These are phyloP conservation scores for Talaromyces liani DNA, from an alignment of 495 filamentous ascomycete species.

Conservation along the genomic window DNA sequence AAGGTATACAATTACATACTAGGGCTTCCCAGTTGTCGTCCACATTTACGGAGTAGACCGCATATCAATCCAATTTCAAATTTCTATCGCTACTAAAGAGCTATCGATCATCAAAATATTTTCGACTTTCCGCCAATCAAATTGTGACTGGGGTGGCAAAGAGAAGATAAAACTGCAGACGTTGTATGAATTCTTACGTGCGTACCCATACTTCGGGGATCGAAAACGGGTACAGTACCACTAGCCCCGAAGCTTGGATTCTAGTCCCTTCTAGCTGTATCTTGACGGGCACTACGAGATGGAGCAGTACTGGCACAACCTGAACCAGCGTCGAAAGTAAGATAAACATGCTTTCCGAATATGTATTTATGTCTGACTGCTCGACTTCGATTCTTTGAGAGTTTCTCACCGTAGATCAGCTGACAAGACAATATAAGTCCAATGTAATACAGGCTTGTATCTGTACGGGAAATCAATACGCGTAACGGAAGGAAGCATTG, in stretches of 20 bases:
- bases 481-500: background rate
- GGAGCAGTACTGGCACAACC: too few species aligned
- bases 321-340: background rate
- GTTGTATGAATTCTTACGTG: background rate
- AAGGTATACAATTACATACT: background rate
- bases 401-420: background rate
- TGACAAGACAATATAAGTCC: background rate
- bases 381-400: background rate
- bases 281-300: background rate
- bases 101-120: background rate
- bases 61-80: background rate
- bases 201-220: background rate
- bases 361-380: background rate
- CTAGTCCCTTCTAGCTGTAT: background rate
- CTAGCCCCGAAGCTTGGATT: background rate
- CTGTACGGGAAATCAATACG: background rate
- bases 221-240: slow-evolving; percentile 1
- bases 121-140: background rate
- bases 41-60: background rate
- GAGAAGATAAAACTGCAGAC: background rate
- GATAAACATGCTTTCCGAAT: background rate
- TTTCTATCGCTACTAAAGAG: background rate
- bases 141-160: background rate
- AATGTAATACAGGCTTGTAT: background rate
- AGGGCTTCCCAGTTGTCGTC: background rate